phyloP scores from a whole-genome alignment of 768 basidiomycete genomes.

The Porpolomopsis calyptriformis region DNA sequence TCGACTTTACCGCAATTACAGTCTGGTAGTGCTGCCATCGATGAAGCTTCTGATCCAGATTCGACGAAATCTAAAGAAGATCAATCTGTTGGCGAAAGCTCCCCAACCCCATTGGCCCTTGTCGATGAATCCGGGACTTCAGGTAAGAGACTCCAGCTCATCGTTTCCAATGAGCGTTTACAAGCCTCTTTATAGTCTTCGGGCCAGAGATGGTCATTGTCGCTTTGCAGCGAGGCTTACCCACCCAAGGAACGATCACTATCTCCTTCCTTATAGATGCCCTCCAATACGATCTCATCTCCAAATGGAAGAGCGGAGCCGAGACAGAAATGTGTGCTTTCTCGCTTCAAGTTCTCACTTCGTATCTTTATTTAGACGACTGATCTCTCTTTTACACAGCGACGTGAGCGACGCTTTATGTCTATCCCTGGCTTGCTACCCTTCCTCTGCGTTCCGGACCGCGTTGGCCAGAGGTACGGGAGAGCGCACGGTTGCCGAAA shows the following conservation, averaged over 20 bases:
- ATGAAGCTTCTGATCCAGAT: too few relatives aligned
- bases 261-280: constrained; percentile 18
- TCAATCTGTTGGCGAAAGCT: too few relatives aligned
- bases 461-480: constrained; percentile 10
- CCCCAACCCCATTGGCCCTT: too few relatives aligned
- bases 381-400: constrained; percentile 13
- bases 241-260: constrained; percentile 11
- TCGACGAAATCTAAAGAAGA: too few relatives aligned
- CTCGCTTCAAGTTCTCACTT: background rate
- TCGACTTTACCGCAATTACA: too few relatives aligned
- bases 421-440: constrained; percentile 37
- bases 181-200: constrained; percentile 10
- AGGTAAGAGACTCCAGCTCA: too few relatives aligned
- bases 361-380: constrained; percentile 2
- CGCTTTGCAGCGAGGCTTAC: constrained; percentile 17
- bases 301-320: constrained; percentile 29
- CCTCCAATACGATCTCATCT: constrained; percentile 15
- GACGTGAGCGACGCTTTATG: constrained; percentile 29
- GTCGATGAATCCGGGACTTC: too few relatives aligned
- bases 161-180: too few relatives aligned
- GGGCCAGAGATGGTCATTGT: constrained; percentile 14
- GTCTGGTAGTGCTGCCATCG: too few relatives aligned
- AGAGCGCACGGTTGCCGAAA: constrained; percentile 12
- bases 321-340: constrained; percentile 27
- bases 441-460: constrained; percentile 15